Evolutionary conservation across 2,329 filamentous ascomycete genomes (phyloP).

Genomic region (Escovopsis sp.): DNA sequence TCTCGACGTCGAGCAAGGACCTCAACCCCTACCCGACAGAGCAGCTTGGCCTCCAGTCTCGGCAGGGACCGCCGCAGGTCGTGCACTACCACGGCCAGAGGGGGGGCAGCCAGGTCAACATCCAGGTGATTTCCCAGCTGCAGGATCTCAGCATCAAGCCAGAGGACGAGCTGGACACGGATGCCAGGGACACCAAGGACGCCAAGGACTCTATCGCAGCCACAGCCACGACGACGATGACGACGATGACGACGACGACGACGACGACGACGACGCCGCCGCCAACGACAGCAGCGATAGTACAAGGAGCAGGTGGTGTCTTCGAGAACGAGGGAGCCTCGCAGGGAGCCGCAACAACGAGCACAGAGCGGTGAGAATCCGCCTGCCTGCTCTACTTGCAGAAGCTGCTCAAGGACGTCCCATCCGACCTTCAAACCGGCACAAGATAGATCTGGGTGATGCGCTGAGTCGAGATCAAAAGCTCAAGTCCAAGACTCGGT

Average conservation of each 20-base stretch:
- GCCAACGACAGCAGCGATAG: too few species aligned
- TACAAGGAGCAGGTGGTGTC: constrained; percentile 11
- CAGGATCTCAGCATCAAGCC: constrained; percentile 26
- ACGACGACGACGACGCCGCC: too few species aligned
- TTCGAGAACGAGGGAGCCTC: constrained; percentile 8
- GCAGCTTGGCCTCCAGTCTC: constrained; percentile 45
- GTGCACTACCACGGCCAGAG: constrained; percentile 53
- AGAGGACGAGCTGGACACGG: too few species aligned
- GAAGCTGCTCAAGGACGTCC: neutral
- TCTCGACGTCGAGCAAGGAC: constrained; percentile 57
- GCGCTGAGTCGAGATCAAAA: too few species aligned
- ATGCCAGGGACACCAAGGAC: constrained; percentile 16
- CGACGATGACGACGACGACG: constrained; percentile 11
- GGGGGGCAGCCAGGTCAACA: constrained; percentile 52
- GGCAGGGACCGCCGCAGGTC: constrained; percentile 49
- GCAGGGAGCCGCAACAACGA: constrained; percentile 8
- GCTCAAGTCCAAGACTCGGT: too few species aligned
- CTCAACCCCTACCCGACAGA: constrained; percentile 54
- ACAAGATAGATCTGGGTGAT: too few species aligned
- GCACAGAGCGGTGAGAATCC: constrained; percentile 14
- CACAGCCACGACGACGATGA: constrained; percentile 10
- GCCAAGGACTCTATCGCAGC: constrained; percentile 17
- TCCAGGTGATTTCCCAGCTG: constrained; percentile 40
- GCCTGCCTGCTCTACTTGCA: neutral
- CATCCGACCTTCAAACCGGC: neutral